phyloP scores from a whole-genome alignment of 1,284 basidiomycete species.

The Pseudozyma hubeiensis region DNA sequence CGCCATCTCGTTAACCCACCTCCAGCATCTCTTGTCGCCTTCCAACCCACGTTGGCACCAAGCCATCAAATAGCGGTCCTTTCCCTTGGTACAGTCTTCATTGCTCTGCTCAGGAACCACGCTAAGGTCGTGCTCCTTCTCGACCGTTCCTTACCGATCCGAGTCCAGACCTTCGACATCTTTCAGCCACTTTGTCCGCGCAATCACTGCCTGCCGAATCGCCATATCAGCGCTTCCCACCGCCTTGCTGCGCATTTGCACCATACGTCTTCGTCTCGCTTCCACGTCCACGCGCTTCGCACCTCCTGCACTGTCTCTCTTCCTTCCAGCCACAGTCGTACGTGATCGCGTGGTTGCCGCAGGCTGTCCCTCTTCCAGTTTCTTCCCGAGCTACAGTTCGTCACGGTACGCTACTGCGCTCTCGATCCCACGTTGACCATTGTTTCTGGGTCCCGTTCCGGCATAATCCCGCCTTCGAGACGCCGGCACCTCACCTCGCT shows the following conservation, averaged over 20 bases:
- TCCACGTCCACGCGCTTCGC: background rate
- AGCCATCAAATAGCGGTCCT: no score
- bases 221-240: constrained; percentile 9
- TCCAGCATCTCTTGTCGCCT: no score
- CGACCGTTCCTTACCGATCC: background rate
- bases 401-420: background rate
- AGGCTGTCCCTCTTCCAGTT: background rate
- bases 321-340: constrained; percentile 8
- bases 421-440: background rate
- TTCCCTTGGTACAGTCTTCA: background rate
- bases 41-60: background rate
- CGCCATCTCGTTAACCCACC: constrained; percentile 10
- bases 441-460: background rate
- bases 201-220: constrained; percentile 6
- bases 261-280: background rate
- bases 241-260: background rate
- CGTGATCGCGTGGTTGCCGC: constrained; percentile 13
- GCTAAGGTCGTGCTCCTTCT: constrained; percentile 10
- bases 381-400: background rate
- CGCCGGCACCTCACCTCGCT: constrained; percentile 10
- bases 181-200: constrained; percentile 1
- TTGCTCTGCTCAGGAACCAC: constrained; percentile 25
- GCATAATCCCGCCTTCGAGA: constrained; percentile 5
- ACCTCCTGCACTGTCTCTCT: background rate
- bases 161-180: constrained; percentile 9